These are phyloP conservation scores for Citrus reticulata DNA, from an alignment of 345 rosid genomes.

Conservation along the genomic window DNA sequence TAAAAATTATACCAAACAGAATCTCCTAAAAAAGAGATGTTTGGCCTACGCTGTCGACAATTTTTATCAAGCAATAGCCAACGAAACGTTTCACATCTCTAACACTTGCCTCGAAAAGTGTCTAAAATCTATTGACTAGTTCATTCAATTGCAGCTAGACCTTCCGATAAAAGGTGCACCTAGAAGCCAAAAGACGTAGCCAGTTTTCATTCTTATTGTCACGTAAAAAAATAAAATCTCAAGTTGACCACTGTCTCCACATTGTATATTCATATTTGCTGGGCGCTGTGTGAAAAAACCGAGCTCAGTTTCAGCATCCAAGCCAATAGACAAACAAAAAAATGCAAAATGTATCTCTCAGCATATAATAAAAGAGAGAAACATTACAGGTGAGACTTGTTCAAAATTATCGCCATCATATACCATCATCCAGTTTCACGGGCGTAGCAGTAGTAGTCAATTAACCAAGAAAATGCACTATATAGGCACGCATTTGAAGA, in stretches of 20 bases:
- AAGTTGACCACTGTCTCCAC: neutral
- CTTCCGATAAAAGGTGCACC: neutral
- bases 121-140: no score
- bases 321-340: neutral
- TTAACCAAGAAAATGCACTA: slow-evolving; percentile 17
- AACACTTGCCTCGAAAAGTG: no score
- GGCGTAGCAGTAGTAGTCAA: neutral
- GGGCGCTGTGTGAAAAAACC: neutral
- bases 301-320: neutral
- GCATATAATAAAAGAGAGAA: neutral
- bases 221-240: neutral
- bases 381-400: slow-evolving; percentile 2
- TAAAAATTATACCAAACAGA: no score
- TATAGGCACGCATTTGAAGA: slow-evolving; percentile 10
- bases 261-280: neutral
- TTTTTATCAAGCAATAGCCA: no score
- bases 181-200: neutral
- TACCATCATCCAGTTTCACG: neutral
- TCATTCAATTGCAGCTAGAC: no score
- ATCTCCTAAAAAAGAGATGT: no score
- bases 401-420: slow-evolving; percentile 35
- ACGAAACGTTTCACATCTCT: no score
- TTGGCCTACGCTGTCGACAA: no score
- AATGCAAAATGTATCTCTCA: neutral
- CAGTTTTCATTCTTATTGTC: neutral